Base-by-base conservation (phyloP, 306 rosid genomes). In the Vicia faba region DNA sequence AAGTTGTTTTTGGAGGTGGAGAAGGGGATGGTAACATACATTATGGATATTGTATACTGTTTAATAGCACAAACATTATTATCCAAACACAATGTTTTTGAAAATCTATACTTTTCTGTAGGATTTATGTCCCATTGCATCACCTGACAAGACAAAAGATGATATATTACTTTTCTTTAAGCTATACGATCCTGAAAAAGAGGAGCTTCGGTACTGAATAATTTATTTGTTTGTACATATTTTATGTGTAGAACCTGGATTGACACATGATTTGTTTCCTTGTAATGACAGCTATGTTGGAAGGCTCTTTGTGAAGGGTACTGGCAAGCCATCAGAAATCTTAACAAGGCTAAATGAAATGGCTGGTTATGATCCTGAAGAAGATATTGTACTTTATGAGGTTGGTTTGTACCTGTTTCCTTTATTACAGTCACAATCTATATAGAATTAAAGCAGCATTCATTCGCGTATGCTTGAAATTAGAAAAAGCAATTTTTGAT, bases 121-220 rank as follows among this genome's bases (percentile, higher is more conserved):
- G 84, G 84, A 76, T 69, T 63, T 51, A 33, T 56, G 60, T 62
- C 84, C 81, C 48, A 68, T 72, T 11, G 66, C 71, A 43, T 81
- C 81, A 11, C 78, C 81, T 38, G 81, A 76, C 25, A 76, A 80
- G 75, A 76, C 81, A 19, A 76, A 76, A 79, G 84, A 80, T 54
- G 84, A 80, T 68, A 80, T 80, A 66, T 72, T 76, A 14, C 81
- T 80, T 61, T 80, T 80, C 73, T 80, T 80, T 75, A 80, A 80
- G 81, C 61, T 80, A 40, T 80, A 80, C 68, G 84, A 80, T 72
- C 79, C 84, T 72, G 84, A 80, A 72, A 80, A 80, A 25, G 84
- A 76, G 72, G 81, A 80, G 55, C 81, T 80, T 25, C 84, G 81
- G 84, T 80, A 80, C 29, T 40, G 61, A 44, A 12, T 72, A 49